Conservation (phyloP, 1,284 basidiomycete genomes). For the Fomitiporia mediterranea region DNA sequence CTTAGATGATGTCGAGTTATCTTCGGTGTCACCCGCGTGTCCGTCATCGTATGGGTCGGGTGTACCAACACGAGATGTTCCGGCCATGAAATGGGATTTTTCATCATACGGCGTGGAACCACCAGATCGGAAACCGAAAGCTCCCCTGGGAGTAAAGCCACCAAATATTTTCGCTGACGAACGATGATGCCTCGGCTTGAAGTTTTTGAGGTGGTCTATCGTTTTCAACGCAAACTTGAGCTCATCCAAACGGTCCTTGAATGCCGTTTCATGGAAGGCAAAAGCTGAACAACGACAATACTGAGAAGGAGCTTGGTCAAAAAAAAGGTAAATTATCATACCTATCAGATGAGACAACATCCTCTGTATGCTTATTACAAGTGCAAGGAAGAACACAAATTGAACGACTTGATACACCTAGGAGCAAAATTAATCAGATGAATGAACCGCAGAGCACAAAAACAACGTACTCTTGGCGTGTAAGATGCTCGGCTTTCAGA, state of each 20-base stretch:
- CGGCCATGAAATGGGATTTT: slow-evolving; percentile 18
- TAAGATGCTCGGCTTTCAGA: slow-evolving; percentile 48
- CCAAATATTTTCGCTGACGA: slow-evolving; percentile 6
- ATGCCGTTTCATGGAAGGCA: slow-evolving; percentile 72
- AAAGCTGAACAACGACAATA: slow-evolving; percentile 40
- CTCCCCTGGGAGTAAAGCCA: slow-evolving; percentile 34
- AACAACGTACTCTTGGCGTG: slow-evolving; percentile 39
- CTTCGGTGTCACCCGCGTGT: slow-evolving; percentile 14
- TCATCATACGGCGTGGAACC: slow-evolving; percentile 19
- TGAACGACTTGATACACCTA: slow-evolving; percentile 54
- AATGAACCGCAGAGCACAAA: not conserved
- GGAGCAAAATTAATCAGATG: slow-evolving; percentile 6
- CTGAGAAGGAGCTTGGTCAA: not conserved
- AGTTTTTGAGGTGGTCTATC: slow-evolving; percentile 66
- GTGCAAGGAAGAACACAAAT: slow-evolving; percentile 65
- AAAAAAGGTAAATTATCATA: slow-evolving; percentile 21
- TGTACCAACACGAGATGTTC: slow-evolving; percentile 4
- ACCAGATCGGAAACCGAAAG: slow-evolving; percentile 23
- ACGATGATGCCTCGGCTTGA: slow-evolving; percentile 56
- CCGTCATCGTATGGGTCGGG: slow-evolving; percentile 17
- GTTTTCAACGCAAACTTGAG: slow-evolving; percentile 52
- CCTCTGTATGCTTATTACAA: slow-evolving; percentile 55
- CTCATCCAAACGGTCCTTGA: slow-evolving; percentile 62
- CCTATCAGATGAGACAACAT: slow-evolving; percentile 64
- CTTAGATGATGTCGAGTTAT: slow-evolving; percentile 23